Base-by-base conservation (phyloP, 345 rosid genomes). In the Corymbia maculata region DNA sequence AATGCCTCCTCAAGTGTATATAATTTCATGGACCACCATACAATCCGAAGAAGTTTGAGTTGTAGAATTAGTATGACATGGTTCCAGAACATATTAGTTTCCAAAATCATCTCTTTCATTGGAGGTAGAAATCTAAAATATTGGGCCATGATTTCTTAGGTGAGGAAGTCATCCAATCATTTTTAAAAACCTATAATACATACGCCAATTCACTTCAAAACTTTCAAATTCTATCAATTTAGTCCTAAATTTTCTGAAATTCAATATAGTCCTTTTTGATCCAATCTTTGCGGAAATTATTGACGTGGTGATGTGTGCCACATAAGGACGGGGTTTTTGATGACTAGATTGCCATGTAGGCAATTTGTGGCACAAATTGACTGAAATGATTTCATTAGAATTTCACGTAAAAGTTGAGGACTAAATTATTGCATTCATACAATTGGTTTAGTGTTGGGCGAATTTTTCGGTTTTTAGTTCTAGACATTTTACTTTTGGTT, bases 281-380 rank as follows among this genome's bases (percentile, higher is more conserved):
- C n/a, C n/a, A n/a, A n/a, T n/a, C n/a, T n/a, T n/a, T n/a, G n/a
- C n/a, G n/a, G n/a, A 61, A n/a, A 28, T 26, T 13, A 61, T 0
- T 61, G 3, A 61, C 7, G 4, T 61, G 68, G 32, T 6, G 16
- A 11, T 42, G n/a, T n/a, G 6, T 42, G 24, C 44, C 80, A 16
- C 13, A 2, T 32, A 4, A n/a, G 47, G 4, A 59, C 3, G 1
- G 13, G 17, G n/a, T n/a, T 70, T 6, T 70, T 4, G 4, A 32
- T 70, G 45, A 36, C 13, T 17, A 4, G 13, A 70, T 12, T 7
- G 17, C 3, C 80, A 70, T 10, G 9, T 70, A 6, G 8, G 3
- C 6, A 3, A 70, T 70, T 70, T 32, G 2, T 2, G 0, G 11
- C 2, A 2, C 16, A 32, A 70, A 36, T 70, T 17, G 11, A 32